Base-by-base conservation (phyloP, 2,329 filamentous ascomycete species). In the Penicillium sp. region DNA sequence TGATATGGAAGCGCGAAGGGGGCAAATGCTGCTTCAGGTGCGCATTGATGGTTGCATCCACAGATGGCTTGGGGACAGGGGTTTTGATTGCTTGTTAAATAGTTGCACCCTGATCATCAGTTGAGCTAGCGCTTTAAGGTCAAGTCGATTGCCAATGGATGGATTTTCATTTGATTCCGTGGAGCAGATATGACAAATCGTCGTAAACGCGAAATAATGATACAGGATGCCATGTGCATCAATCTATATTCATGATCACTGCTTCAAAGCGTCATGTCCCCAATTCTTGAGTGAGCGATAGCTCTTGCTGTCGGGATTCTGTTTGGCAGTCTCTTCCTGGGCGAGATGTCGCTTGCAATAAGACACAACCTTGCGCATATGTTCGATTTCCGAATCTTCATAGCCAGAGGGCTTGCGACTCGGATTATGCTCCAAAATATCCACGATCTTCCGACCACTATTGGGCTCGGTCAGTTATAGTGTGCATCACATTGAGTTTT, bases 261-360 rank as follows among this genome's bases (percentile, higher is more conserved):
- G 75, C 69, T 85, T 85, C 61, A 84, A 73, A 22, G 80, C 73
- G 71, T 86, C 84, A 65, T 86, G 84, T 0, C 84, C 83, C 86
- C 86, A 88, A 62, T 88, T 89, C 79, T 88, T 88, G 66, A 89
- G 75, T 4, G 83, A 86, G 30, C 83, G 85, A 53, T 88, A 88
- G 62, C 79, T 81, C 68, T 81, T 83, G 67, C 80, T 83, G n/a
- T 80, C 70, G 55, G 86, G 85, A 65, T 88, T 79, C 60, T 81
- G 77, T 68, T 89, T 88, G 37, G 80, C 81, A 64, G 81, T 83
- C 59, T 83, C 81, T 73, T 90, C 88, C 68, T 89, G 87, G 0
- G 87, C 88, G 0, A 91, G 76, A 76, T 90, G 88, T 4, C 87
- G 80, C 72, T 90, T 90, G 72, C 85, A 88, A 65, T 89, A 89